Conservation (phyloP, 768 basidiomycete species). For the Inosperma sp. region DNA sequence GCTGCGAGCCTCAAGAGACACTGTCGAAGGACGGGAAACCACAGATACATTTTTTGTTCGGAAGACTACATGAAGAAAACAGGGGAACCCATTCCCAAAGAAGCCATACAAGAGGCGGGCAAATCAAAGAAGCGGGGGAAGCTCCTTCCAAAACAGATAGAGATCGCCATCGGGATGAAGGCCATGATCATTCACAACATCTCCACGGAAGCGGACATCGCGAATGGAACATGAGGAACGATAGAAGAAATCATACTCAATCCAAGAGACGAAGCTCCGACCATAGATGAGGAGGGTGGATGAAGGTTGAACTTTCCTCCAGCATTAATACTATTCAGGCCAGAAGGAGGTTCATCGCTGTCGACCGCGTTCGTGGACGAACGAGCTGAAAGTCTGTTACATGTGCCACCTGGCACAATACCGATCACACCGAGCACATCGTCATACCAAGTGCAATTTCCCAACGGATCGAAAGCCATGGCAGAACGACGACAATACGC, state of each 20-base stretch:
- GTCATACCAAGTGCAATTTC: no score
- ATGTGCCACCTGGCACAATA: no score
- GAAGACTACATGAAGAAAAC: constrained; percentile 20
- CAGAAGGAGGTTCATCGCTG: no score
- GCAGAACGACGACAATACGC: no score
- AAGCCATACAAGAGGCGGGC: constrained; percentile 4
- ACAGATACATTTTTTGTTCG: constrained; percentile 25
- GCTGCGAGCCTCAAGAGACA: constrained; percentile 19
- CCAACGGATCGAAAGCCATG: no score
- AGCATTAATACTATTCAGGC: constrained; percentile 28
- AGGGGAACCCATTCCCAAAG: neutral
- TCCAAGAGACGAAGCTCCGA: neutral
- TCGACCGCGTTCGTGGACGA: no score
- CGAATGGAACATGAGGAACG: constrained; percentile 36
- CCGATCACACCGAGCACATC: no score
- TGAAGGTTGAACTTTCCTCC: constrained; percentile 29
- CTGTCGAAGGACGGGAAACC: constrained; percentile 12
- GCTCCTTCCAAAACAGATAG: constrained; percentile 21
- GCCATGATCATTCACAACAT: constrained; percentile 37
- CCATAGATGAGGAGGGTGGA: neutral
- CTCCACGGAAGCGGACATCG: constrained; percentile 34
- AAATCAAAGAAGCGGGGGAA: constrained; percentile 1
- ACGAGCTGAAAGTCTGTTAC: no score
- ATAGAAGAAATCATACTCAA: constrained; percentile 32
- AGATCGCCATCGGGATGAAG: constrained; percentile 27